Evolutionary conservation across 2,329 filamentous ascomycete genomes (phyloP).

Genomic region (Fusarium poae): DNA sequence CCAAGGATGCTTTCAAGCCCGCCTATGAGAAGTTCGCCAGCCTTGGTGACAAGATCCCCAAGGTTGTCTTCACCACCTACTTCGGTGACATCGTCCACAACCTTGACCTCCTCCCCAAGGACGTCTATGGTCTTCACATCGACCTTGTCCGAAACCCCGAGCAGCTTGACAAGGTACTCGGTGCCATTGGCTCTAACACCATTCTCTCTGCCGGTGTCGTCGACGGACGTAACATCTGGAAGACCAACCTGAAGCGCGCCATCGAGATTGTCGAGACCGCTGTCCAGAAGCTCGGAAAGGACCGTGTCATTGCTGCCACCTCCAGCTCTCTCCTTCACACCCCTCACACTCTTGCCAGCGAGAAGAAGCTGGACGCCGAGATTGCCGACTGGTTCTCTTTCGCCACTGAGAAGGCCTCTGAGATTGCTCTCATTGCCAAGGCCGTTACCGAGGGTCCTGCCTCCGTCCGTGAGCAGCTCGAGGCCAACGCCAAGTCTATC

Average conservation of each 20-base stretch:
- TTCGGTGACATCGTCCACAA: conserved; percentile 99
- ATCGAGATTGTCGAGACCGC: conserved; percentile 92
- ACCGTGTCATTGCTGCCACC: conserved; percentile 95
- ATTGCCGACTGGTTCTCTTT: conserved; percentile 99
- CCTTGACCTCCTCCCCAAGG: conserved; percentile 86
- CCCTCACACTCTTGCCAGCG: conserved; percentile 95
- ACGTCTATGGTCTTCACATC: conserved; percentile 87
- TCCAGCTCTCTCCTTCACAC: conserved; percentile 98
- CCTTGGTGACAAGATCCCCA: conserved; percentile 84
- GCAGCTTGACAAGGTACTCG: conserved; percentile 89
- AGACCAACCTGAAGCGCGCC: conserved; percentile 97
- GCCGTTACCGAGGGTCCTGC: conserved; percentile 94
- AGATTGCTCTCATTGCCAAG: conserved; percentile 95
- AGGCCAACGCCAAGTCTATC: conserved; percentile 96
- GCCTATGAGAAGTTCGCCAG: conserved; percentile 89
- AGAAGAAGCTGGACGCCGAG: conserved; percentile 97
- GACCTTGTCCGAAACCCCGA: conserved; percentile 98
- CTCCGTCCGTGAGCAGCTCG: conserved; percentile 86
- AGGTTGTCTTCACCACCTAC: conserved; percentile 94
- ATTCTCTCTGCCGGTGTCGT: conserved; percentile 95
- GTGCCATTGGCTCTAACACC: conserved; percentile 88
- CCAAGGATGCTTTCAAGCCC: conserved; percentile 98
- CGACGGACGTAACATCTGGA: conserved; percentile 99
- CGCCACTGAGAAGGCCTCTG: conserved; percentile 91
- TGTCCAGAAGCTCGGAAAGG: conserved; percentile 94